Conservation (phyloP, 2,329 filamentous ascomycete species). For the Fusarium zealandicum region DNA sequence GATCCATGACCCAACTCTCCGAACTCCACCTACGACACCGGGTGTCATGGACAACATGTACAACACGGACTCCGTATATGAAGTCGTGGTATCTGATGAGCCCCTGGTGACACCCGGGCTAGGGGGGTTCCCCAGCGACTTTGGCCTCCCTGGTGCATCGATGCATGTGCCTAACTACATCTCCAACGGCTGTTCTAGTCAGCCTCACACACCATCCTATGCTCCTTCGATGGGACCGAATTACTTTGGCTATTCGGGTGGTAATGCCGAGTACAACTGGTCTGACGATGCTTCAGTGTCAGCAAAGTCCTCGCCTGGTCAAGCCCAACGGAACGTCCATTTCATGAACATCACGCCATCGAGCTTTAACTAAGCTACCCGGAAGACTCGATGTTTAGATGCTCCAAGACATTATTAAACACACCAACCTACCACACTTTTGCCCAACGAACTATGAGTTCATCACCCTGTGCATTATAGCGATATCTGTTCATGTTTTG, state of each 20-base stretch:
- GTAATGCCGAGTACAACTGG: slow-evolving; percentile 60
- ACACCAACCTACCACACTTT: slow-evolving; percentile 2
- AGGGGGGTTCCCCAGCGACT: slow-evolving; percentile 54
- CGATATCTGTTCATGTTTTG: slow-evolving; percentile 15
- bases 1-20: slow-evolving; percentile 55
- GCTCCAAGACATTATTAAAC: slow-evolving; percentile 26
- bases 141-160: slow-evolving; percentile 54
- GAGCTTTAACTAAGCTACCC: slow-evolving; percentile 34
- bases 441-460: slow-evolving; percentile 6
- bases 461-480: slow-evolving; percentile 25
- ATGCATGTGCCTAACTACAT: slow-evolving; percentile 55
- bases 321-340: slow-evolving; percentile 43
- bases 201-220: slow-evolving; percentile 59
- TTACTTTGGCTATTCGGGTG: slow-evolving; percentile 50
- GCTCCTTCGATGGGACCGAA: slow-evolving; percentile 51
- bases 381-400: too few relatives aligned
- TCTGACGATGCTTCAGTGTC: slow-evolving; percentile 53
- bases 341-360: slow-evolving; percentile 49
- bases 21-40: slow-evolving; percentile 62
- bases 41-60: slow-evolving; percentile 54
- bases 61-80: slow-evolving; percentile 50
- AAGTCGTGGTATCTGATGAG: slow-evolving; percentile 55
- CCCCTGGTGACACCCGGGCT: slow-evolving; percentile 57
- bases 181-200: slow-evolving; percentile 49
- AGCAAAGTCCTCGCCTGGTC: slow-evolving; percentile 45